Percentiles rank a stretch among this genome's conserved stretches.
Conservation (phyloP, 1,284 basidiomycete genomes). For the Sanghuangporus baumii region DNA sequence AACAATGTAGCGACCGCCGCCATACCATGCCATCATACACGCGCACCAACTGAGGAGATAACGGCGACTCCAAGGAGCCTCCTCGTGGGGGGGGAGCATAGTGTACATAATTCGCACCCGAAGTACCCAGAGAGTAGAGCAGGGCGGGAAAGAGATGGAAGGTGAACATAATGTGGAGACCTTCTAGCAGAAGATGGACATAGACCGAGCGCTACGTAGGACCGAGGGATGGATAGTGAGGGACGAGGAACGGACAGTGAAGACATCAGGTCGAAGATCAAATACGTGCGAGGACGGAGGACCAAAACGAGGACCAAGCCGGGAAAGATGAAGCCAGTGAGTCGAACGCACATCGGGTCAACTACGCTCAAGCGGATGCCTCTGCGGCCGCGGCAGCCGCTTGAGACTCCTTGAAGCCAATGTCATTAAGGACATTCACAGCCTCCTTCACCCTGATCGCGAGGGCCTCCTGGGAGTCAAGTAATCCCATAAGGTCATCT, state of each 20-base stretch:
- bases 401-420: slow-evolving; percentile 48
- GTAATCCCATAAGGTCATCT: slow-evolving; percentile 78
- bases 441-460: slow-evolving; percentile 88
- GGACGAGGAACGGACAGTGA: not conserved
- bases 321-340: slow-evolving; percentile 3
- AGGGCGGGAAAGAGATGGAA: not conserved
- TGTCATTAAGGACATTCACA: slow-evolving; percentile 74
- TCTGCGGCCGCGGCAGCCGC: not conserved
- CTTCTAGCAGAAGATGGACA: not conserved
- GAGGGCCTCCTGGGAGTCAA: slow-evolving; percentile 79
- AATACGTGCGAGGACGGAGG: not conserved
- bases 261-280: not conserved
- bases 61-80: not conserved
- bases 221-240: slow-evolving; percentile 3
- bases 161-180: not conserved
- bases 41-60: not conserved
- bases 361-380: not conserved
- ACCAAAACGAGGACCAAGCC: not conserved
- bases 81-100: slow-evolving; percentile 1
- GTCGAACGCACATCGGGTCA: not conserved
- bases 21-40: slow-evolving; percentile 7
- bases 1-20: slow-evolving; percentile 13
- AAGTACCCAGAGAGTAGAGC: not conserved
- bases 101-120: not conserved
- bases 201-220: slow-evolving; percentile 22